Evolutionary conservation across 2,329 filamentous ascomycete genomes (phyloP).

Genomic region (Colletotrichum orchidophilum): DNA sequence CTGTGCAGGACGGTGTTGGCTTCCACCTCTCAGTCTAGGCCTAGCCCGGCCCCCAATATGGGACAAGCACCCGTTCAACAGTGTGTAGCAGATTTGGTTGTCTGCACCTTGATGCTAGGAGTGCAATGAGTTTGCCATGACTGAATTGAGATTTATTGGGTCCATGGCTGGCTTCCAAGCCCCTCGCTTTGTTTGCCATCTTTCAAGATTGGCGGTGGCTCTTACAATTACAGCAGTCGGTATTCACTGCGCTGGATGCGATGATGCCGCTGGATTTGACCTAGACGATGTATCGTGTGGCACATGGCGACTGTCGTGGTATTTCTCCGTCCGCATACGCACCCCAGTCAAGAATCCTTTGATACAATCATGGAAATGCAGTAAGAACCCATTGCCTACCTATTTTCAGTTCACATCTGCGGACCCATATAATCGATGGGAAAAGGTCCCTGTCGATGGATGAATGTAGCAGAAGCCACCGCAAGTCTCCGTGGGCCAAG

Average conservation of each 20-base stretch:
- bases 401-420: slow-evolving; percentile 8
- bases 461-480: neutral
- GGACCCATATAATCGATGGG: neutral
- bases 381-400: neutral
- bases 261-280: neutral
- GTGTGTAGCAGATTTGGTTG: neutral
- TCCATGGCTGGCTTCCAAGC: neutral
- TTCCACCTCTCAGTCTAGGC: neutral
- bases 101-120: neutral
- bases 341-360: neutral
- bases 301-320: neutral
- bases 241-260: neutral
- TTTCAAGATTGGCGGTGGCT: slow-evolving; percentile 9
- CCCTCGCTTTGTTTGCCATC: neutral
- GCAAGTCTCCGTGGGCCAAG: neutral
- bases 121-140: neutral
- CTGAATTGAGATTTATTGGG: neutral
- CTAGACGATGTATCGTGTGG: neutral
- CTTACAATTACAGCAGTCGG: slow-evolving; percentile 9
- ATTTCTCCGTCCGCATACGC: neutral
- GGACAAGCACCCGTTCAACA: neutral
- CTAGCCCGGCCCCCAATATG: neutral
- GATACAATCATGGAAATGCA: neutral
- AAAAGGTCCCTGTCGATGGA: neutral
- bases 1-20: neutral